Evolutionary conservation across 2,329 filamentous ascomycete species (phyloP), one percentile per base, ranked within the genome.

Genomic region (Aureobasidium sp.): DNA sequence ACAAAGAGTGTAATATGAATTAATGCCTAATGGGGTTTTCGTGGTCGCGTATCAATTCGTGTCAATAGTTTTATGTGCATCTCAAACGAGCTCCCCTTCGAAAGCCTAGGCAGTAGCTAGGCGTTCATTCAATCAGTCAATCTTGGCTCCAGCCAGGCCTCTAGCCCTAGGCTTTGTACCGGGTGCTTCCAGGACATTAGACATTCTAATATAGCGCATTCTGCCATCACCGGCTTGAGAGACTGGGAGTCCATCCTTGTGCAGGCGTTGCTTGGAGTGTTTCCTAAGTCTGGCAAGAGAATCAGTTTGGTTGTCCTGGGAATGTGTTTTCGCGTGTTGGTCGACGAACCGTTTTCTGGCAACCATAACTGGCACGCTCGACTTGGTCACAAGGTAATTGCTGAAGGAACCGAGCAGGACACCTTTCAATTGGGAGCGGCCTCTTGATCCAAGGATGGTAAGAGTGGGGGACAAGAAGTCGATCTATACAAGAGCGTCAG

Each of bases 351-450:
- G 59, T 62, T 96, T 97, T 63, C 94, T 82, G 8, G 94, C 94
- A 39, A 97, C 94, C 94, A 99, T 99, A 64, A 99, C 94, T 0
- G 94, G 94, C 17, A 96, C 91, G 2, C 90, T 96, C 66, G 91
- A 96, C 78, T 97, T 97, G 41, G 91, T 96, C 36, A 99, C 92
- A 8, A 99, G 82, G 71, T 99, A 99, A 73, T 97, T 97, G 64
- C 90, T 96, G 75, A 99, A 97, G 0, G 92, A 97, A 29, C 94
- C 94, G 34, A 99, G 82, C 64, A 99, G 87, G 25, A 97, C 93
- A 71, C 92, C 93, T 75, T 97, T 97, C 61, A 99, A 80, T 47
- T 91, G 91, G 74, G 91, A 96, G 66, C 92, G 85, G 34, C 94
- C 94, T 68, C 94, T 84, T 65, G 91, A 96, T 55, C 94, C 94